phyloP scores from a whole-genome alignment of 352 stramenopile species.

The Blastocystis hominis region DNA sequence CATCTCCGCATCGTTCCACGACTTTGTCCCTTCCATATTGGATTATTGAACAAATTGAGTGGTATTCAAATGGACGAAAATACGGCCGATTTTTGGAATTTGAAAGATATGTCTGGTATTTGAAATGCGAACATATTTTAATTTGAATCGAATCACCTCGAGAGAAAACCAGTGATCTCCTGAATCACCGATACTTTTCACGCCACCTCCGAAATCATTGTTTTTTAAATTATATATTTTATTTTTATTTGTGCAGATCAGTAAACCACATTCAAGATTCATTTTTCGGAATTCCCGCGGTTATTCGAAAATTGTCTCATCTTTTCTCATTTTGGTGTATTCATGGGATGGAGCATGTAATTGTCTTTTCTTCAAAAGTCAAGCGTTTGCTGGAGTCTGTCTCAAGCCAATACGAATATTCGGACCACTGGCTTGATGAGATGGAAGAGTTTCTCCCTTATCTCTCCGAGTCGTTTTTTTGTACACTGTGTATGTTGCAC shows the following conservation, averaged over 20 bases:
- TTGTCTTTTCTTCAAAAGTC: slow-evolving; percentile 7
- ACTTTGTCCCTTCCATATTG: slow-evolving; percentile 39
- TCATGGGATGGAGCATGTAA: neutral
- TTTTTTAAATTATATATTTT: too few species aligned
- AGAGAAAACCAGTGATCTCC: too few species aligned
- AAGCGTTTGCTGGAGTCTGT: neutral
- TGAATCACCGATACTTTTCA: too few species aligned
- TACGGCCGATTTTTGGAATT: neutral
- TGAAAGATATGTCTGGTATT: neutral
- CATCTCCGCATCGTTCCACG: neutral
- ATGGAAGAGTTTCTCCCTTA: slow-evolving; percentile 42
- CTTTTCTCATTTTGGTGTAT: neutral
- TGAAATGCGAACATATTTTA: too few species aligned
- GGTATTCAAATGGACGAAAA: neutral
- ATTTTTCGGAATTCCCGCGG: too few species aligned
- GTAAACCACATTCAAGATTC: too few species aligned
- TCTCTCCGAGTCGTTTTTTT: slow-evolving; percentile 26
- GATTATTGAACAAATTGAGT: slow-evolving; percentile 10
- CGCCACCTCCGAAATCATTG: too few species aligned
- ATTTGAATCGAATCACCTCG: too few species aligned
- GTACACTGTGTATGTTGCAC: neutral
- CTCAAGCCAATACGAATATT: neutral
- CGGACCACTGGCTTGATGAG: neutral
- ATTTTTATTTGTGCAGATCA: too few species aligned
- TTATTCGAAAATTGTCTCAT: too few species aligned